These are phyloP conservation scores for Pythium sp. DNA, from an alignment of 352 stramenopile genomes.

Conservation along the genomic window DNA sequence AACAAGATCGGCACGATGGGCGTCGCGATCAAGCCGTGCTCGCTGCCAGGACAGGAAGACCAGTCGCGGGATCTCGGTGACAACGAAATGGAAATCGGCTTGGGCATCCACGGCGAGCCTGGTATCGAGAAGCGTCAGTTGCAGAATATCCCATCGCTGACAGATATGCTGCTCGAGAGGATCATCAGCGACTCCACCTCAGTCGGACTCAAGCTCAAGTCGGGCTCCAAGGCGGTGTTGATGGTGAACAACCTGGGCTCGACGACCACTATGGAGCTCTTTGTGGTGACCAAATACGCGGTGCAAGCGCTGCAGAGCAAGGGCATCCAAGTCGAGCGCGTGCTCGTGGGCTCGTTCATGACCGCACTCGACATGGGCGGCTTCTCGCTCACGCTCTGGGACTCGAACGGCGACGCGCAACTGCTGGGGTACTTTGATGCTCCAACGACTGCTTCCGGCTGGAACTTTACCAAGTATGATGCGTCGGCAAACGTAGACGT, in stretches of 20 bases:
- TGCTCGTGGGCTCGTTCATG: slow-evolving; percentile 95
- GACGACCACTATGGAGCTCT: slow-evolving; percentile 95
- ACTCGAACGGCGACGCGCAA: slow-evolving; percentile 56
- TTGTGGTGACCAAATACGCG: slow-evolving; percentile 87
- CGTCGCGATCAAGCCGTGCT: slow-evolving; percentile 94
- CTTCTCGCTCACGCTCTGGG: slow-evolving; percentile 90
- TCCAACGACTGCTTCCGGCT: slow-evolving; percentile 54
- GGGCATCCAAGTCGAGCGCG: slow-evolving; percentile 74
- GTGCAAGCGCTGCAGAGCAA: slow-evolving; percentile 55
- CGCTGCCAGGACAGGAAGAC: slow-evolving; percentile 85
- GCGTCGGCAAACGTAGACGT: slow-evolving; percentile 26
- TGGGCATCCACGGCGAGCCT: slow-evolving; percentile 96
- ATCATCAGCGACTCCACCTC: slow-evolving; percentile 39
- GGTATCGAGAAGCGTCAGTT: slow-evolving; percentile 65
- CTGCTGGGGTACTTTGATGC: slow-evolving; percentile 61
- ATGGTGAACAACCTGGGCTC: slow-evolving; percentile 97
- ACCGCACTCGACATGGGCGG: slow-evolving; percentile 97
- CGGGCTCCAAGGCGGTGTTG: slow-evolving; percentile 55
- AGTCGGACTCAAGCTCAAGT: slow-evolving; percentile 35
- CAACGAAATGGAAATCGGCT: slow-evolving; percentile 90
- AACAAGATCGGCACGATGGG: slow-evolving; percentile 91
- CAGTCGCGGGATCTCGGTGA: slow-evolving; percentile 57
- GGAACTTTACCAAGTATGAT: slow-evolving; percentile 60
- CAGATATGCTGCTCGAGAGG: slow-evolving; percentile 48
- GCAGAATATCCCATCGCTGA: slow-evolving; percentile 46